These are phyloP conservation scores for Fusarium pseudonygamai DNA, from an alignment of 2,329 filamentous ascomycete genomes.

Conservation along the genomic window DNA sequence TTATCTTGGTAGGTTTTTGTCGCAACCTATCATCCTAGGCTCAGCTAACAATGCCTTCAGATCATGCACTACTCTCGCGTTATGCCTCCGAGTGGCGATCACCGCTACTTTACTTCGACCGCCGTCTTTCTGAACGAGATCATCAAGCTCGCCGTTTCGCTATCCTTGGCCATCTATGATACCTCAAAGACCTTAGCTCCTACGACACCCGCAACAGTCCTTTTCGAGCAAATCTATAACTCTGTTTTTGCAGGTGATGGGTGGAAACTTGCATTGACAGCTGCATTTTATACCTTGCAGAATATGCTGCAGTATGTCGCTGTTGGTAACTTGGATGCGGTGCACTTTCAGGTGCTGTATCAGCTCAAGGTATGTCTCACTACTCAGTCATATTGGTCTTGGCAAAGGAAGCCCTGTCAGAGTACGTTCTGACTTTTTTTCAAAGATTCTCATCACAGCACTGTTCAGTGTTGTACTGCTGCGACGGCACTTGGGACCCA, in stretches of 20 bases:
- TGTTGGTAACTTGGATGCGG: conserved; percentile 88
- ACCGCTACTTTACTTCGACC: conserved; percentile 92
- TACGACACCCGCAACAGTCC: conserved; percentile 79
- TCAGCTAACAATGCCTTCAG: conserved; percentile 59
- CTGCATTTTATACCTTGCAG: conserved; percentile 87
- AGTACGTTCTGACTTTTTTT: background rate
- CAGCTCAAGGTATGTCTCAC: conserved; percentile 77
- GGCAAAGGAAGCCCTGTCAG: background rate
- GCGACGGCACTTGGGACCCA: conserved; percentile 72
- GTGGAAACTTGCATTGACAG: conserved; percentile 94
- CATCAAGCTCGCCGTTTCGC: conserved; percentile 85
- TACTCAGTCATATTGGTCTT: background rate
- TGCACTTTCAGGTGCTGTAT: conserved; percentile 92
- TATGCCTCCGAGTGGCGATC: conserved; percentile 85
- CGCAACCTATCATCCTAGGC: background rate
- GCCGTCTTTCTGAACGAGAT: conserved; percentile 94
- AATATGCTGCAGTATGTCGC: conserved; percentile 95
- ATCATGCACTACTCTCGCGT: conserved; percentile 94
- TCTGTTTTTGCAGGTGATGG: conserved; percentile 89
- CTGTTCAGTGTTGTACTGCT: conserved; percentile 86
- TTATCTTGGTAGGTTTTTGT: conserved; percentile 69
- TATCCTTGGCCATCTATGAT: conserved; percentile 89
- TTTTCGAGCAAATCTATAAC: conserved; percentile 82
- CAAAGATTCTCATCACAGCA: conserved; percentile 83
- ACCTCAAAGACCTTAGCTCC: conserved; percentile 80